Percentiles rank a stretch among this genome's conserved stretches.
These are phyloP conservation scores for Claviceps sorghi DNA, from an alignment of 2,329 filamentous ascomycete genomes.

Conservation along the genomic window DNA sequence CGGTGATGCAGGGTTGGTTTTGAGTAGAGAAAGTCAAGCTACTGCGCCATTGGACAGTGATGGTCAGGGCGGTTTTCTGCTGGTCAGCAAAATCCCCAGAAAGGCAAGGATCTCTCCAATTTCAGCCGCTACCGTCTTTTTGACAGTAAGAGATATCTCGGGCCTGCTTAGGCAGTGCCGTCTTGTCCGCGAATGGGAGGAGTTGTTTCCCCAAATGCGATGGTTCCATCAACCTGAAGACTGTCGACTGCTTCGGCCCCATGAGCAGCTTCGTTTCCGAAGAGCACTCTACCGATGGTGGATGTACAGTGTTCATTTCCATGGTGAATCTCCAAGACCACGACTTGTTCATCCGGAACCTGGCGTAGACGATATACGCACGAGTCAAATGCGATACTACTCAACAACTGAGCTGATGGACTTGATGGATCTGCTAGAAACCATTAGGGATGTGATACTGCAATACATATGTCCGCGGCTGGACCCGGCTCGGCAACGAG, in stretches of 20 bases:
- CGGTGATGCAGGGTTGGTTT: slow-evolving; percentile 17
- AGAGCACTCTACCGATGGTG: slow-evolving; percentile 39
- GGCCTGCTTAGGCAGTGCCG: slow-evolving; percentile 21
- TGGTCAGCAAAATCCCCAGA: slow-evolving; percentile 7
- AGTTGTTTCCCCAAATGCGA: slow-evolving; percentile 26
- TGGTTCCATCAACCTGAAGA: slow-evolving; percentile 32
- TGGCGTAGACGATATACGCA: slow-evolving; percentile 25
- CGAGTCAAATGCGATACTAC: slow-evolving; percentile 28
- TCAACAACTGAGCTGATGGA: slow-evolving; percentile 30
- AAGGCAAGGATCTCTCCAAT: background rate
- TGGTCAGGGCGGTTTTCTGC: slow-evolving; percentile 8
- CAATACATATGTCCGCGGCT: slow-evolving; percentile 32
- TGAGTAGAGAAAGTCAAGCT: slow-evolving; percentile 4
- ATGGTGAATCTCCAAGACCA: slow-evolving; percentile 27
- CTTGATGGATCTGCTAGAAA: slow-evolving; percentile 29
- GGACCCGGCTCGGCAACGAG: slow-evolving; percentile 21
- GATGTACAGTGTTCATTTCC: slow-evolving; percentile 38
- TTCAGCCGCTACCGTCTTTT: slow-evolving; percentile 11
- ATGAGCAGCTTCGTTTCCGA: slow-evolving; percentile 33
- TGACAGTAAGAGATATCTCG: slow-evolving; percentile 20
- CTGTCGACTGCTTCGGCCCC: slow-evolving; percentile 26
- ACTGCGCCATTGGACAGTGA: background rate
- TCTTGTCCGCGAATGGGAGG: slow-evolving; percentile 24
- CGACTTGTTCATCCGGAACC: slow-evolving; percentile 23
- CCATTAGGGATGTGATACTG: slow-evolving; percentile 29